A percentile compares a stretch with the other conserved stretches of the same genome.
These are phyloP conservation scores for Gracilaria caudata DNA, from an alignment of 23 red algal genomes.

Conservation along the genomic window DNA sequence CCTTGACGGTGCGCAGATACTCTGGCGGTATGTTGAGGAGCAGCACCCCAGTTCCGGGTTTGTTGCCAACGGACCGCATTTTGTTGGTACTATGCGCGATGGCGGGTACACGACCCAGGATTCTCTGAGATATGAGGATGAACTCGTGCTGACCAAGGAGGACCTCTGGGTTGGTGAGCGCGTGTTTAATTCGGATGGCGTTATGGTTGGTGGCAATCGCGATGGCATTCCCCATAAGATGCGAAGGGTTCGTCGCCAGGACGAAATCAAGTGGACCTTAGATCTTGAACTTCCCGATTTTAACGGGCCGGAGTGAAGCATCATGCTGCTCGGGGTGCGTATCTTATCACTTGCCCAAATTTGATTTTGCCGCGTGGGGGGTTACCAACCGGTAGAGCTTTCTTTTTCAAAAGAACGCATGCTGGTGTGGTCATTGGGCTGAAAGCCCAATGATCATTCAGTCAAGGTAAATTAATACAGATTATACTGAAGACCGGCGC, in stretches of 20 bases:
- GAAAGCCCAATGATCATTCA: no score
- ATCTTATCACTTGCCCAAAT: no score
- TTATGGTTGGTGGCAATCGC: conserved; percentile 65
- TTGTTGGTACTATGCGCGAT: conserved; percentile 60
- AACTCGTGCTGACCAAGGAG: conserved; percentile 65
- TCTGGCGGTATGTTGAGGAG: conserved; percentile 37
- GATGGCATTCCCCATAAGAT: conserved; percentile 73
- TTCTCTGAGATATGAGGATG: conserved; percentile 58
- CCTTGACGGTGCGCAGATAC: conserved; percentile 58
- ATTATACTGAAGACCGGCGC: no score
- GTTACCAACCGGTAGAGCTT: no score
- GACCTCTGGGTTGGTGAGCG: conserved; percentile 69
- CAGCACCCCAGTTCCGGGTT: neutral
- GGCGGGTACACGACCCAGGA: conserved; percentile 36
- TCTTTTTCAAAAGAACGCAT: no score
- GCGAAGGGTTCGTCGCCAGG: conserved; percentile 43
- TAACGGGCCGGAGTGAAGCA: conserved; percentile 7
- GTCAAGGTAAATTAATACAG: no score
- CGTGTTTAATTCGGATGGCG: conserved; percentile 51
- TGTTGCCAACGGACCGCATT: conserved; percentile 52
- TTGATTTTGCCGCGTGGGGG: no score
- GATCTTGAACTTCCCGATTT: conserved; percentile 39
- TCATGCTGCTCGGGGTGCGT: neutral
- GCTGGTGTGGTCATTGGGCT: no score
- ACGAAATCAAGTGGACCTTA: conserved; percentile 71